phyloP scores from a whole-genome alignment of 441 rosid genomes.

The Eutrema salsugineum region DNA sequence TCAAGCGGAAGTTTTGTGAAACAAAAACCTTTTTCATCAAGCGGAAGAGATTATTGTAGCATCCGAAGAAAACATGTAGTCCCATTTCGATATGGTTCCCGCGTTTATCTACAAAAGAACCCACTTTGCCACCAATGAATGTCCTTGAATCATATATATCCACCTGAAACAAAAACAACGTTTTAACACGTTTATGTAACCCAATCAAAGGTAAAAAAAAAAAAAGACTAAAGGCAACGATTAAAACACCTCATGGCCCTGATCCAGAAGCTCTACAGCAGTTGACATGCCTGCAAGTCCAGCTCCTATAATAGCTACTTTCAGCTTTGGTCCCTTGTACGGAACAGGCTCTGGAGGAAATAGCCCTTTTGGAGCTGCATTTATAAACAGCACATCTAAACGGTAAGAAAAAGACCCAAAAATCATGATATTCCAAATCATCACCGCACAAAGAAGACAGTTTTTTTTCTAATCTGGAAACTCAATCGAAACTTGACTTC shows the following conservation, averaged over 20 bases:
- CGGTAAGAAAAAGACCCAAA: neutral
- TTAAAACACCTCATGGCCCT: conserved; percentile 81
- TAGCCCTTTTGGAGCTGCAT: conserved; percentile 95
- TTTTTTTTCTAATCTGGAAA: neutral
- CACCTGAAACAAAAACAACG: conserved; percentile 48
- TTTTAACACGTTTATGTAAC: neutral
- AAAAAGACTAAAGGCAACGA: conserved; percentile 3
- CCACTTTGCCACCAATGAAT: conserved; percentile 98
- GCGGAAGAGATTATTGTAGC: conserved; percentile 97
- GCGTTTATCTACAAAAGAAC: conserved; percentile 88
- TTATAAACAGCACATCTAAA: conserved; percentile 18
- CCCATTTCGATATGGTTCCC: conserved; percentile 99
- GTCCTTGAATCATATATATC: conserved; percentile 89
- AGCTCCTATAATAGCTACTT: conserved; percentile 96
- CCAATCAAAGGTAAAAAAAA: conserved; percentile 6
- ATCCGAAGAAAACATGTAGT: conserved; percentile 95
- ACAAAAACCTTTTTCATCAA: conserved; percentile 81
- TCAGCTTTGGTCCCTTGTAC: conserved; percentile 90
- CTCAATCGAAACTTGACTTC: neutral
- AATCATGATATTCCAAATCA: neutral
- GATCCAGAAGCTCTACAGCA: conserved; percentile 95
- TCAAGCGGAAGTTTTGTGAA: neutral
- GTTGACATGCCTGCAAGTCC: conserved; percentile 99
- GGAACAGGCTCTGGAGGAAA: conserved; percentile 94
- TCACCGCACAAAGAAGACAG: neutral